Evolutionary conservation across 2,329 filamentous ascomycete genomes (phyloP).

Genomic region (Emmonsia crescens): DNA sequence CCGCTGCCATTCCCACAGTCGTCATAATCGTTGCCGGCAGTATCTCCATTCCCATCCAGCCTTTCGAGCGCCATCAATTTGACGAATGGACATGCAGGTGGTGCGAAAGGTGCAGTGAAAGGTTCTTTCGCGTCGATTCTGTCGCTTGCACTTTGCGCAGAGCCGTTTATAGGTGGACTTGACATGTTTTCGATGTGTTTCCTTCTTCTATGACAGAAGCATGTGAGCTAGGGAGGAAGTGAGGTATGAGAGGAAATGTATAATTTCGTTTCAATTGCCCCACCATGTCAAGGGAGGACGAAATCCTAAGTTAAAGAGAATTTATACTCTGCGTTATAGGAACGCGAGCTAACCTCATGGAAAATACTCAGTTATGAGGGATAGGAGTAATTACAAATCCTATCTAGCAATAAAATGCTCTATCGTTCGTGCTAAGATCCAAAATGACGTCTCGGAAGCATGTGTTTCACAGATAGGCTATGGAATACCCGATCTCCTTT

Average conservation of each 20-base stretch:
- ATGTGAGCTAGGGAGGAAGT: background rate
- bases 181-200: background rate
- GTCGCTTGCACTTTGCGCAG: background rate
- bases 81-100: conserved; percentile 14
- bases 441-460: background rate
- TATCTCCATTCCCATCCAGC: conserved; percentile 12
- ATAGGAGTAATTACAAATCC: no score
- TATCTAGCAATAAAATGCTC: no score
- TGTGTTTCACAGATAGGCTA: background rate
- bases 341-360: no score
- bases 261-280: background rate
- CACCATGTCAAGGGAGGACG: background rate
- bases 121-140: background rate
- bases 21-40: background rate
- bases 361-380: no score
- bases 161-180: background rate
- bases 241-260: background rate
- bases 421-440: background rate
- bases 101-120: background rate
- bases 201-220: background rate
- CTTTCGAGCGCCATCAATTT: conserved; percentile 24
- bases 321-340: no score
- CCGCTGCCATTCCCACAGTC: background rate
- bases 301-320: background rate
- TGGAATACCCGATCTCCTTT: no score